Percentiles rank a stretch among this genome's conserved stretches.
Evolutionary conservation across 441 rosid genomes (phyloP).

Genomic region (Hura crepitans): DNA sequence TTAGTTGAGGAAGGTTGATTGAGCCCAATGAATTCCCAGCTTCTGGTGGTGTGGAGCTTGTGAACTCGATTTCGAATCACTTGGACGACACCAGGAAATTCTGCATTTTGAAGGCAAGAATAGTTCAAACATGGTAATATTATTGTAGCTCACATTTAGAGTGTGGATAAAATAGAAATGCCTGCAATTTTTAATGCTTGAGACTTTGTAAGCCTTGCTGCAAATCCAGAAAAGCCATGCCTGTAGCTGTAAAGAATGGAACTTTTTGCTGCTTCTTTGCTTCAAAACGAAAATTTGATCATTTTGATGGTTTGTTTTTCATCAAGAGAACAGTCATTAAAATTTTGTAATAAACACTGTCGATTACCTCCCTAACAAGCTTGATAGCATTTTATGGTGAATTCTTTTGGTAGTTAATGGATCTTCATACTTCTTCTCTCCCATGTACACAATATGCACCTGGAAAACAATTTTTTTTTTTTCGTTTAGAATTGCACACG

Average conservation of each 20-base stretch:
- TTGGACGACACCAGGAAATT: constrained; percentile 38
- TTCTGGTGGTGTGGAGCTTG: constrained; percentile 38
- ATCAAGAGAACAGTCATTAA: background rate
- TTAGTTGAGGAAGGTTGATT: constrained; percentile 22
- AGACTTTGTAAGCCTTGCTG: constrained; percentile 46
- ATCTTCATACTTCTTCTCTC: constrained; percentile 35
- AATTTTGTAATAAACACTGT: background rate
- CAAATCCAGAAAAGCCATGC: constrained; percentile 65
- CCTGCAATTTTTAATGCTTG: constrained; percentile 48
- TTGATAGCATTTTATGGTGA: constrained; percentile 35
- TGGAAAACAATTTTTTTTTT: constrained; percentile 22
- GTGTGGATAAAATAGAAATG: constrained; percentile 15
- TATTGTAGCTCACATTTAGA: background rate
- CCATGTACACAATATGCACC: constrained; percentile 48
- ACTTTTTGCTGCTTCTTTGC: constrained; percentile 46
- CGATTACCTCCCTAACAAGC: constrained; percentile 37
- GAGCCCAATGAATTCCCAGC: constrained; percentile 44
- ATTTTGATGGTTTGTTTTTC: background rate
- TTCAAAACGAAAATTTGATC: constrained; percentile 17
- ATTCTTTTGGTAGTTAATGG: constrained; percentile 29
- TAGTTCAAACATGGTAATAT: constrained; percentile 5
- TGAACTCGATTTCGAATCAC: constrained; percentile 36
- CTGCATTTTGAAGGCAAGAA: constrained; percentile 21
- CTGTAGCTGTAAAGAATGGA: constrained; percentile 55
- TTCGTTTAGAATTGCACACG: background rate